Evolutionary conservation across 2,329 filamentous ascomycete genomes (phyloP).

Genomic region (Scopulariopsis brevicaulis): DNA sequence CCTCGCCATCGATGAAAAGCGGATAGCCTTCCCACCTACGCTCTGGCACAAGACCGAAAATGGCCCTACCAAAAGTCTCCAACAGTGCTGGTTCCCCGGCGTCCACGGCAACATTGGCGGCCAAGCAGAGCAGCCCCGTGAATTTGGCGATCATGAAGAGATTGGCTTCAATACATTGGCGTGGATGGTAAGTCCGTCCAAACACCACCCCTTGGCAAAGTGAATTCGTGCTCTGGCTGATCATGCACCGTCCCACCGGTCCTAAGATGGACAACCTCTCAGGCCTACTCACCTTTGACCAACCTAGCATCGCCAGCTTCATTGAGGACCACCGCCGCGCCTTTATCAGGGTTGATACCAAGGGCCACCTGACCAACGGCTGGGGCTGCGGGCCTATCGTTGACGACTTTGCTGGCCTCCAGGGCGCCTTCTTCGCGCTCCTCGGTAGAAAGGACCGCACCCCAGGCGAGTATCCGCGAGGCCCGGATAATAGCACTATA

Average conservation of each 20-base stretch:
- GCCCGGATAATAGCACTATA: background rate
- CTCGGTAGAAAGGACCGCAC: conserved; percentile 3
- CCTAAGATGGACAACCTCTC: conserved; percentile 4
- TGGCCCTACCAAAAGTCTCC: conserved; percentile 24
- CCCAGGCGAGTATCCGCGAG: conserved; percentile 5
- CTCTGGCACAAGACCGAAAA: conserved; percentile 15
- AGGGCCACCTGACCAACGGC: background rate
- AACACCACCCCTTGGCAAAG: background rate
- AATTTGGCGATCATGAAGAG: conserved; percentile 3
- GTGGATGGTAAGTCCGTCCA: conserved; percentile 8
- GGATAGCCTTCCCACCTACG: conserved; percentile 18
- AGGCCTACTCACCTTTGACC: conserved; percentile 1
- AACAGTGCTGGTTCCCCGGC: conserved; percentile 56
- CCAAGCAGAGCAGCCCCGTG: conserved; percentile 20
- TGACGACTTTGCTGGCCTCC: conserved; percentile 1
- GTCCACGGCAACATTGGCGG: conserved; percentile 61
- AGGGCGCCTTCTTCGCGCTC: background rate
- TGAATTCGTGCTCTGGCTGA: background rate
- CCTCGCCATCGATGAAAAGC: conserved; percentile 39
- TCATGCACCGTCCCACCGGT: background rate
- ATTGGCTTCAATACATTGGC: conserved; percentile 8
- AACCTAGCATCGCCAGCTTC: background rate
- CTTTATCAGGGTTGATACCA: background rate
- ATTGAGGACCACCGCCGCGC: conserved; percentile 2
- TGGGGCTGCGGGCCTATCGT: conserved; percentile 6